Percentiles rank a stretch among this genome's conserved stretches.
These are phyloP conservation scores for Salix dunnii DNA, from an alignment of 345 rosid genomes.

Conservation along the genomic window DNA sequence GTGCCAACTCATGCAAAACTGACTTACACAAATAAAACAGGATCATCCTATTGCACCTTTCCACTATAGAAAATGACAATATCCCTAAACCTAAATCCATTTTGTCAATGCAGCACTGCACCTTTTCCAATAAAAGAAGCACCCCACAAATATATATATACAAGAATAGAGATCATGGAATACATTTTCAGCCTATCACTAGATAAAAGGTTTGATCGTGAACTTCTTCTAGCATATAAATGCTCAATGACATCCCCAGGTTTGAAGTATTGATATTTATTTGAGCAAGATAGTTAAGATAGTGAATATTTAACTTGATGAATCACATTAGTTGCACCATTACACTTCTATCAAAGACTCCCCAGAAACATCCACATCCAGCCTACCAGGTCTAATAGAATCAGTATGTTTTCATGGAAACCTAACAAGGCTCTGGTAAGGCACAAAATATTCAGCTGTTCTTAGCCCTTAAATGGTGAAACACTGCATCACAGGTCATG, in stretches of 20 bases:
- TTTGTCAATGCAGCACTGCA: not conserved
- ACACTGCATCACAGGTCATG: not conserved
- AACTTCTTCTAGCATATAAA: not conserved
- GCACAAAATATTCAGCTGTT: not conserved
- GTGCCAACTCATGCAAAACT: not conserved
- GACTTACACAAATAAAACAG: not conserved
- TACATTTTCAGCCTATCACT: not conserved
- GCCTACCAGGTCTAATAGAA: not conserved
- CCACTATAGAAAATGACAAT: not conserved
- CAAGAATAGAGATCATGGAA: not conserved
- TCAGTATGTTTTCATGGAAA: not conserved
- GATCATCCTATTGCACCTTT: not conserved
- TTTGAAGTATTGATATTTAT: not conserved
- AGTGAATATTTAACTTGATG: not conserved
- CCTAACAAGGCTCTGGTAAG: not conserved
- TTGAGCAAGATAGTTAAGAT: not conserved
- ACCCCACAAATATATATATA: not conserved
- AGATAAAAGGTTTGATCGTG: not conserved
- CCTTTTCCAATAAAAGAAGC: not conserved
- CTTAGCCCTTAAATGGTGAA: not conserved
- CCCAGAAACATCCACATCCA: not conserved
- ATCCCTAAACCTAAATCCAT: not conserved
- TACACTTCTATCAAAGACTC: slow-evolving; percentile 2
- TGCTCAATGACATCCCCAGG: not conserved
- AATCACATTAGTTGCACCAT: not conserved